Evolutionary conservation across 2,329 filamentous ascomycete species (phyloP).

Genomic region (Endocalyx cinctus): DNA sequence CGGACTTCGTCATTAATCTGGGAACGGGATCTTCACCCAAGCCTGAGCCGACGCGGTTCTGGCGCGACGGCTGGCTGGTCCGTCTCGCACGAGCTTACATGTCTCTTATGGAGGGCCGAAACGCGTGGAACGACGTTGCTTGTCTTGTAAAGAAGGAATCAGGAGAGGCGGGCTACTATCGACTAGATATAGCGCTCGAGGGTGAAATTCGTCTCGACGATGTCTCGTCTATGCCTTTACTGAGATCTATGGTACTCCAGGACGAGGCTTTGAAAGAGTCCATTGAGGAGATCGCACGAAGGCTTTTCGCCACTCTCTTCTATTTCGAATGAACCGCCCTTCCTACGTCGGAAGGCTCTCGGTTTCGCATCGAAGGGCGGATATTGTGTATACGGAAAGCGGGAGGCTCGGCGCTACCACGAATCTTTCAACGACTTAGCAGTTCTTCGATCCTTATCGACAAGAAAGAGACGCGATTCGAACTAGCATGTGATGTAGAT

Average conservation of each 20-base stretch:
- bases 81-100: constrained; percentile 4
- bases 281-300: constrained; percentile 3
- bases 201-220: constrained; percentile 4
- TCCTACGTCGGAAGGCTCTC: background rate
- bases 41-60: too few species aligned
- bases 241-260: constrained; percentile 2
- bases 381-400: too few species aligned
- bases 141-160: constrained; percentile 2
- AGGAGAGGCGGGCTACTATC: constrained; percentile 1
- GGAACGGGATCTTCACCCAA: constrained; percentile 1
- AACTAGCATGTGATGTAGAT: too few species aligned
- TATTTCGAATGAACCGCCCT: constrained; percentile 5
- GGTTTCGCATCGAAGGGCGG: constrained; percentile 2
- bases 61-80: constrained; percentile 1
- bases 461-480: too few species aligned
- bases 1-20: background rate
- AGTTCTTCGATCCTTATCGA: too few species aligned
- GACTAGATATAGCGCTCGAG: constrained; percentile 5
- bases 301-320: constrained; percentile 5
- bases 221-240: constrained; percentile 2
- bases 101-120: constrained; percentile 1
- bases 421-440: too few species aligned
- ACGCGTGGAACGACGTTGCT: constrained; percentile 2
- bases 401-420: too few species aligned
- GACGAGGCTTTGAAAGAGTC: constrained; percentile 1